phyloP scores from a whole-genome alignment of 306 rosid species.

The Vachellia pachyceras region DNA sequence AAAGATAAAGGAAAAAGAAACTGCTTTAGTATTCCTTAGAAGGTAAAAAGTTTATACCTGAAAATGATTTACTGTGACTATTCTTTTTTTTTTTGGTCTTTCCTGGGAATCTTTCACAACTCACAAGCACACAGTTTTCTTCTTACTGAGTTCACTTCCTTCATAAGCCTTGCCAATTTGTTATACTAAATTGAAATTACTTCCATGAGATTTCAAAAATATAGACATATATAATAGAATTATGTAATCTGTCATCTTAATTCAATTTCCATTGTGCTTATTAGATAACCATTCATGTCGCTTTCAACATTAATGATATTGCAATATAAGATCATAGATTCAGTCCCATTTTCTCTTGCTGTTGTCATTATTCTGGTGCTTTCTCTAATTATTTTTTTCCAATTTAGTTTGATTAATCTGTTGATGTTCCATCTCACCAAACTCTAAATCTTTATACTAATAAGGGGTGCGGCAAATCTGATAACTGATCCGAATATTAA shows the following conservation, averaged over 20 bases:
- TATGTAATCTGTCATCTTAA: slow-evolving; percentile 33
- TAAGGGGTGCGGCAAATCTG: slow-evolving; percentile 19
- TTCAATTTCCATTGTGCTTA: slow-evolving; percentile 36
- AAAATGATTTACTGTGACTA: not conserved
- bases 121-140: not conserved
- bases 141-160: slow-evolving; percentile 5
- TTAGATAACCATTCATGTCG: slow-evolving; percentile 36
- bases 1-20: not conserved
- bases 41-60: not conserved
- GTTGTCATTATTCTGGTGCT: slow-evolving; percentile 13
- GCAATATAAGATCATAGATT: slow-evolving; percentile 32
- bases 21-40: not conserved
- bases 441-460: slow-evolving; percentile 37
- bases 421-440: slow-evolving; percentile 54
- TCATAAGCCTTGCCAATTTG: slow-evolving; percentile 10
- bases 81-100: not conserved
- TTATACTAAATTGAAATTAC: not conserved
- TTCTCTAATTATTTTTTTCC: slow-evolving; percentile 18
- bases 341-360: slow-evolving; percentile 34
- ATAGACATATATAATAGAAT: not conserved
- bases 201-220: slow-evolving; percentile 19
- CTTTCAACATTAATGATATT: slow-evolving; percentile 35
- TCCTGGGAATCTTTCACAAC: not conserved
- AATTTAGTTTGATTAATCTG: slow-evolving; percentile 22
- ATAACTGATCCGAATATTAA: slow-evolving; percentile 26